Evolutionary conservation across 1,284 basidiomycete genomes (phyloP), one percentile per base, ranked within the genome.

Genomic region (Lentinus polychrous): DNA sequence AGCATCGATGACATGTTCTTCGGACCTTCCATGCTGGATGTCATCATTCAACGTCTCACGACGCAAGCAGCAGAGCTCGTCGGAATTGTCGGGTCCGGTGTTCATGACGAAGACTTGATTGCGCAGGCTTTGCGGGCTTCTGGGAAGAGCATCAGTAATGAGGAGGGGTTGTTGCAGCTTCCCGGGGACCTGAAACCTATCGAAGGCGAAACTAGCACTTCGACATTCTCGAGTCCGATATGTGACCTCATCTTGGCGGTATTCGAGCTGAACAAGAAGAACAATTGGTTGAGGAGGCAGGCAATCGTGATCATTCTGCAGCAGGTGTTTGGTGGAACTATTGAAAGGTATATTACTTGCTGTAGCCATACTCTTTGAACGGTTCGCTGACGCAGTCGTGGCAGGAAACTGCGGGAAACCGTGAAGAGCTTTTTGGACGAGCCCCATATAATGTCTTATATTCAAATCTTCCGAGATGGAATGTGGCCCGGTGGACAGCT

Each of bases 241-340:
- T 96, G 93, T 60, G 94, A 98, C 61, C 72, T 98, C 23, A 76
- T 97, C 34, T 76, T 97, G 46, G 91, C 94, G 18, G 75, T 97
- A 7, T 98, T 98, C 56, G 93, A 97, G 66, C 78, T 98, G 20
- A 86, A 96, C 66, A 91, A 92, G 71, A 88, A 91, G 65, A 91
- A 94, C 60, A 94, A 94, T 56, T 99, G 95, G 95, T 72, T 98
- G 27, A 75, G 94, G 45, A 76, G 92, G n/a, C 94, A 97, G 65
- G 94, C 95, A 1, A 92, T 97, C 55, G 89, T 97, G 11, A 91
- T 98, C 49, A 92, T 98, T 51, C 70, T 98, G 42, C 95, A 98
- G 65, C 94, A 98, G 62, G 83, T 97, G 3, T 74, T 99, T 3
- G 95, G 94, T 5, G 89, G 90, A 8, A 98, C 95, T 0, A 93